Evolutionary conservation across 768 basidiomycete species (phyloP), one percentile per base, ranked within the genome.

Genomic region (Tubosaeta sp.): DNA sequence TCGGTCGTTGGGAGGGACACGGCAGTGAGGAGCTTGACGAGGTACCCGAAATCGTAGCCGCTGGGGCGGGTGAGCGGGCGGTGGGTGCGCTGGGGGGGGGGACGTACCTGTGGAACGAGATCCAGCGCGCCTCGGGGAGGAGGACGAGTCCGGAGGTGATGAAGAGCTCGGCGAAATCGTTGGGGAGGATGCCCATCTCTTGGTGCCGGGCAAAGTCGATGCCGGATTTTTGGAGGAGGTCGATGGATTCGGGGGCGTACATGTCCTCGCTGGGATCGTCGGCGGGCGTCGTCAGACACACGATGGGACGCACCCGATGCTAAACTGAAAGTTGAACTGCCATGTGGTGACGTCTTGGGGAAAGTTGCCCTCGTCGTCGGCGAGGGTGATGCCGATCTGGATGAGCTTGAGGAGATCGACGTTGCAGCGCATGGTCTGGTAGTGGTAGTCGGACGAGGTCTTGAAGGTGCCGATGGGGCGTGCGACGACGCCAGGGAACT

Each of bases 311-410:
- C 64, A 94, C 95, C 81, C 81, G 55, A 94, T 72, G 69, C 82
- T 90, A 70, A 98, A 99, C 64, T 80, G 82, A 75, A 99, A 98
- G 70, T 99, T 99, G 75, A 99, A 99, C 70, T 99, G 96, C 96
- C 96, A 99, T 47, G 94, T 96, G 27, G 89, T 88, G 31, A 86
- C 81, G 47, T 95, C 94, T 59, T 84, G 84, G 11, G 94, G 92
- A 51, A 86, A 84, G 64, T 94, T 87, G 5, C 96, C 96, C 29
- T 96, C 83, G 67, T 94, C 93, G 68, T 98, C 93, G 35, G 90
- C 87, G 25, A 99, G 75, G 6, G 96, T 96, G 57, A 99, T 80
- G 6, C 96, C 96, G 54, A 98, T 84, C 73, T 99, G 96, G 45
- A 99, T 97, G 71, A 98, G 90, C 74, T 92, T 93, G 59, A 99